Conservation (phyloP, 805 yeast species). For the Sugiyamaella smithiae region DNA sequence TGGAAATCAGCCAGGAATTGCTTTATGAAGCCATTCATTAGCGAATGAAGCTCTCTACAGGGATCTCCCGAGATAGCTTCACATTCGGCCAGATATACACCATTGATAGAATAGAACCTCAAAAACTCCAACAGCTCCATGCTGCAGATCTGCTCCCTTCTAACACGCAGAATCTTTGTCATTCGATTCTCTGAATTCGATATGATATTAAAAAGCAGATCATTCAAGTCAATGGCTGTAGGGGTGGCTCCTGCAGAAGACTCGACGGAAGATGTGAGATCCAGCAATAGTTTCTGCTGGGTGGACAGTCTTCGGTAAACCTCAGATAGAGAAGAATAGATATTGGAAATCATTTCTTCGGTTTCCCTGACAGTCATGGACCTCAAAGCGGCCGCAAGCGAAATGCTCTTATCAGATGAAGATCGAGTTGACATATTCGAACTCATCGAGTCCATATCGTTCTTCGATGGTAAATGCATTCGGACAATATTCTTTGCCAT, state of each 20-base stretch:
- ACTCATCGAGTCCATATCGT: conserved; percentile 29
- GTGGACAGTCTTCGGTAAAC: conserved; percentile 68
- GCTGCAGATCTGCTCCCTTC: conserved; percentile 66
- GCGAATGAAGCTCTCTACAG: conserved; percentile 60
- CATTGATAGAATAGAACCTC: conserved; percentile 60
- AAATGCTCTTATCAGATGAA: conserved; percentile 37
- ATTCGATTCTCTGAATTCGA: conserved; percentile 71
- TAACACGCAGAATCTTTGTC: conserved; percentile 71
- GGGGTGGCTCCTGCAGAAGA: conserved; percentile 17
- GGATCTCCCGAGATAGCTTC: conserved; percentile 75
- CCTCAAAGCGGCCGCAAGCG: conserved; percentile 50
- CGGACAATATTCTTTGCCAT: conserved; percentile 76
- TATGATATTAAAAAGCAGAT: conserved; percentile 63
- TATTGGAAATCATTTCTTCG: conserved; percentile 60
- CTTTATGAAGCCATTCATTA: conserved; percentile 62
- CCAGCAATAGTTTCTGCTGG: conserved; percentile 78
- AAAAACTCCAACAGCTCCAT: conserved; percentile 61
- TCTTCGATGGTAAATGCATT: conserved; percentile 50
- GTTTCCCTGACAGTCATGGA: conserved; percentile 72
- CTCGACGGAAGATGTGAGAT: conserved; percentile 55
- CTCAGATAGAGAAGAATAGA: conserved; percentile 64
- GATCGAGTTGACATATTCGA: conserved; percentile 28
- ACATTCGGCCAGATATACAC: conserved; percentile 74
- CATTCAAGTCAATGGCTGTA: conserved; percentile 58
- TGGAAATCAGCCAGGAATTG: conserved; percentile 58